These are phyloP conservation scores for Perilla frutescens DNA, from an alignment of 257 asterid species.

Conservation along the genomic window DNA sequence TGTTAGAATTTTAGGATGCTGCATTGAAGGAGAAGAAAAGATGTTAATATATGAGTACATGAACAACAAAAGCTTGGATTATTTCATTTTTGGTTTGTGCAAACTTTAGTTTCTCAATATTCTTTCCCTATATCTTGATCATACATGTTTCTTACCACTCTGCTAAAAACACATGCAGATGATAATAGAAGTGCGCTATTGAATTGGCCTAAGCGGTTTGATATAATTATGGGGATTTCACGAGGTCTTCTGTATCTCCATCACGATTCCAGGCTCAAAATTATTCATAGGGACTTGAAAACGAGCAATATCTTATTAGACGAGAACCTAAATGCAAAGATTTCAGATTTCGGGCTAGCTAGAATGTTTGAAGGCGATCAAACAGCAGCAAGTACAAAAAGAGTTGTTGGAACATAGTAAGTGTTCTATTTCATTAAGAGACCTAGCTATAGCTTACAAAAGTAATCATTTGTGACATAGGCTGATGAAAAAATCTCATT, in stretches of 20 bases:
- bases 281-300: background rate
- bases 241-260: slow-evolving; percentile 24
- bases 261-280: slow-evolving; percentile 19
- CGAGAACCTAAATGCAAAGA: background rate
- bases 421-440: no score
- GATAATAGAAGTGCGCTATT: slow-evolving; percentile 3
- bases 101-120: background rate
- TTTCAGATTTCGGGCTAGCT: slow-evolving; percentile 20
- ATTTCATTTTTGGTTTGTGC: background rate
- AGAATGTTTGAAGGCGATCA: slow-evolving; percentile 9
- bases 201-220: slow-evolving; percentile 8
- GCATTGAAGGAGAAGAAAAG: no score
- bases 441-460: no score
- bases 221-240: slow-evolving; percentile 20
- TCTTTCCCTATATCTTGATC: background rate
- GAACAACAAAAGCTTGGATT: slow-evolving; percentile 5
- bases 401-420: no score
- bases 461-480: no score
- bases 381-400: no score
- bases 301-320: no score
- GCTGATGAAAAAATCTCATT: no score
- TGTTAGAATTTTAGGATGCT: no score
- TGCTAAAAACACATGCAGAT: background rate
- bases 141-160: no score
- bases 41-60: no score